Evolutionary conservation across 495 filamentous ascomycete species (phyloP).

Genomic region (Hamigera avellanea): DNA sequence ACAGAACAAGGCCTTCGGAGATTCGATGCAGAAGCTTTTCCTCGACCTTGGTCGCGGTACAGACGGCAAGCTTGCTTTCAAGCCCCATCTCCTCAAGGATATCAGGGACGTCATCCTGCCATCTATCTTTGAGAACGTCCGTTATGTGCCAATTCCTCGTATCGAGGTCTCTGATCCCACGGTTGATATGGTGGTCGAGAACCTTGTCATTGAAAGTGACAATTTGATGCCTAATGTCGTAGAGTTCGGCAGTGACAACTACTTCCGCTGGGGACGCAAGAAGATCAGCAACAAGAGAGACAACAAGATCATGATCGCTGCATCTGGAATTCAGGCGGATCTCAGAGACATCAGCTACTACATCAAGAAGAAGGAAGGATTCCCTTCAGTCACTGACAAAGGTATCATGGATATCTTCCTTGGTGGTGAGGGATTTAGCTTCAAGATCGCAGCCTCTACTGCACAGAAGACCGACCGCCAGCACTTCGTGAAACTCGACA

Average conservation of each 20-base stretch:
- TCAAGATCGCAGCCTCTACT: constrained; percentile 82
- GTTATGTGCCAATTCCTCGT: constrained; percentile 87
- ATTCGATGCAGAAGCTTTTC: constrained; percentile 75
- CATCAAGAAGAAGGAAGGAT: constrained; percentile 90
- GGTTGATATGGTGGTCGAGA: constrained; percentile 85
- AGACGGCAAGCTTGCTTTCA: constrained; percentile 77
- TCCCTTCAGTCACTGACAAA: constrained; percentile 78
- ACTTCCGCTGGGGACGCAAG: constrained; percentile 93
- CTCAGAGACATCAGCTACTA: constrained; percentile 74
- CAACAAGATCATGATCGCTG: constrained; percentile 69
- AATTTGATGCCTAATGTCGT: constrained; percentile 94
- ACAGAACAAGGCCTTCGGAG: constrained; percentile 68
- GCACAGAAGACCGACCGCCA: constrained; percentile 64
- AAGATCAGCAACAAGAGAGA: constrained; percentile 63
- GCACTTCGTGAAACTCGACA: constrained; percentile 90
- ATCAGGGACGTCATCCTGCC: constrained; percentile 79
- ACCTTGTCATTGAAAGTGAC: constrained; percentile 88
- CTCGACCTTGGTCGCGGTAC: constrained; percentile 74
- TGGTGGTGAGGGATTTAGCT: constrained; percentile 76
- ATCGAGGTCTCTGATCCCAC: constrained; percentile 84
- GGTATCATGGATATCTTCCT: constrained; percentile 88
- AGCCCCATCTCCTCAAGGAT: constrained; percentile 84
- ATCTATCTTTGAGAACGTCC: constrained; percentile 69
- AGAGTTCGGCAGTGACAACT: constrained; percentile 86
- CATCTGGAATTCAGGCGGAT: constrained; percentile 68